Conservation (phyloP, 1,139 yeast species). For the Zhuliangozyma parablackwelliae region DNA sequence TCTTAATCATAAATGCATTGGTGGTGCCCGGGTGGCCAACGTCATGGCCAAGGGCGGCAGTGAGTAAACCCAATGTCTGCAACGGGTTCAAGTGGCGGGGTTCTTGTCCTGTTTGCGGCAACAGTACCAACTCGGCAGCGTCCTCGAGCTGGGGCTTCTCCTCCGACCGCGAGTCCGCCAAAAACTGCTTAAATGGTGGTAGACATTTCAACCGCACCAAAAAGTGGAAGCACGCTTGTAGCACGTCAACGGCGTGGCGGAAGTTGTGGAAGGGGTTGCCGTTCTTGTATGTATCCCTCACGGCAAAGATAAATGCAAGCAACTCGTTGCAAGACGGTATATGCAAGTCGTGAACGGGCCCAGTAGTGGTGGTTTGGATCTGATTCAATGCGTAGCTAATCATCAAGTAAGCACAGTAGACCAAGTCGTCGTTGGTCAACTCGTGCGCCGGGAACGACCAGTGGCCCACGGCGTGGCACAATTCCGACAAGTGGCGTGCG, state of each 20-base stretch:
- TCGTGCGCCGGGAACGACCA: slow-evolving; percentile 70
- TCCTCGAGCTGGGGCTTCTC: slow-evolving; percentile 3
- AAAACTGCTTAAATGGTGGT: slow-evolving; percentile 37
- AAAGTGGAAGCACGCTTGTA: slow-evolving; percentile 81
- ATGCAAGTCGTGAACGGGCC: slow-evolving; percentile 9
- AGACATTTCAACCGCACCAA: slow-evolving; percentile 46
- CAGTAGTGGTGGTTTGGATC: slow-evolving; percentile 11
- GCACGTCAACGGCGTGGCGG: slow-evolving; percentile 91
- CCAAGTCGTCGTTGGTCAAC: slow-evolving; percentile 61
- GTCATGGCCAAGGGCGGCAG: slow-evolving; percentile 93
- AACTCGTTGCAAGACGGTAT: slow-evolving; percentile 41
- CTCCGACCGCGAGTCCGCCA: slow-evolving; percentile 27
- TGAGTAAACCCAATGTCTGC: slow-evolving; percentile 55
- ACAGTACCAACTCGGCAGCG: neutral
- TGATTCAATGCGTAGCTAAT: slow-evolving; percentile 44
- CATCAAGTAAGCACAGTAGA: slow-evolving; percentile 57
- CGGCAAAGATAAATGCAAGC: slow-evolving; percentile 54
- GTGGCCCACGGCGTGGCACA: slow-evolving; percentile 40
- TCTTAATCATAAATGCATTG: slow-evolving; percentile 61
- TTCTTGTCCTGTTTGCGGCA: neutral
- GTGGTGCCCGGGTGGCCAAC: slow-evolving; percentile 96
- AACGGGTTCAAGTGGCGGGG: slow-evolving; percentile 31
- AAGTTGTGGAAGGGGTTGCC: slow-evolving; percentile 93
- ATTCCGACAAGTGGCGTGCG: slow-evolving; percentile 20
- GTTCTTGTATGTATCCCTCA: slow-evolving; percentile 73